Evolutionary conservation across 331 rosid species (phyloP).

Genomic region (Quercus phellos): DNA sequence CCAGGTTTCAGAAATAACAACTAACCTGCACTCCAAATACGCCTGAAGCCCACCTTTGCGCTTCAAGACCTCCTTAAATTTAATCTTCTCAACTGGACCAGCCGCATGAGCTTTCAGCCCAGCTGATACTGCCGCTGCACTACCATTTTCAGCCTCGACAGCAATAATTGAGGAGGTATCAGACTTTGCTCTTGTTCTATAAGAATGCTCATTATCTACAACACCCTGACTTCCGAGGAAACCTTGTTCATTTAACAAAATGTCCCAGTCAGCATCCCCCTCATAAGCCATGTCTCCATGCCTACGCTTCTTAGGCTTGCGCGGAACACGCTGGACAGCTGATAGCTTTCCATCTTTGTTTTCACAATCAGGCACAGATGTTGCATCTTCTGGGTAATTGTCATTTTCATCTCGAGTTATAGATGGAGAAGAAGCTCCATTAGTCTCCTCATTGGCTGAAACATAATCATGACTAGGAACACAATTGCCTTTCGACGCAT

Average conservation of each 20-base stretch:
- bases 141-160: slow-evolving; percentile 66
- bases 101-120: slow-evolving; percentile 85
- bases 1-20: slow-evolving; percentile 25
- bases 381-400: slow-evolving; percentile 46
- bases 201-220: slow-evolving; percentile 40
- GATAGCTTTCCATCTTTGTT: slow-evolving; percentile 49
- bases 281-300: slow-evolving; percentile 98
- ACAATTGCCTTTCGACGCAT: slow-evolving; percentile 7
- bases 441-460: slow-evolving; percentile 23
- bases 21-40: slow-evolving; percentile 86
- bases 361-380: slow-evolving; percentile 45
- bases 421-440: slow-evolving; percentile 37
- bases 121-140: slow-evolving; percentile 83
- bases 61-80: slow-evolving; percentile 88
- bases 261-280: slow-evolving; percentile 97
- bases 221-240: slow-evolving; percentile 39
- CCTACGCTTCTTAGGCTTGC: slow-evolving; percentile 64
- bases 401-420: slow-evolving; percentile 55
- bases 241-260: slow-evolving; percentile 47
- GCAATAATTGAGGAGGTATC: slow-evolving; percentile 52
- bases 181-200: slow-evolving; percentile 45
- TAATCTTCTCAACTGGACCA: slow-evolving; percentile 86
- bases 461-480: slow-evolving; percentile 20
- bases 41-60: slow-evolving; percentile 96
- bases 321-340: slow-evolving; percentile 38